phyloP scores from a whole-genome alignment of 768 basidiomycete genomes.

The Pleurotus salmoneostramineus region DNA sequence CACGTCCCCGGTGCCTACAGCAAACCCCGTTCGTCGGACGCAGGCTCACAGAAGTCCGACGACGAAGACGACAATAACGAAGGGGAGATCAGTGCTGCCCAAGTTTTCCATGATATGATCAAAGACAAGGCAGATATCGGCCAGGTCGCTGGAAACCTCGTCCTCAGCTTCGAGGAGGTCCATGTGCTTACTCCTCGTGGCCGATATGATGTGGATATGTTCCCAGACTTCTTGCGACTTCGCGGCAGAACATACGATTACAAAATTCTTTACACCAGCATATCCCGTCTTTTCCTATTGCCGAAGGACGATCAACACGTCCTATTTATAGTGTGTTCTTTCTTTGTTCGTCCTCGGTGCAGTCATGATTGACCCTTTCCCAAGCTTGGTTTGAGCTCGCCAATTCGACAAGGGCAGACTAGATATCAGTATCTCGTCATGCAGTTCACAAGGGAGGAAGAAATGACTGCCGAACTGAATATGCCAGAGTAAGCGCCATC shows the following conservation, averaged over 20 bases:
- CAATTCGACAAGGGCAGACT: constrained; percentile 97
- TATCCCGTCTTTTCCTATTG: constrained; percentile 85
- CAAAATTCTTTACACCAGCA: constrained; percentile 88
- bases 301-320: constrained; percentile 97
- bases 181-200: constrained; percentile 94
- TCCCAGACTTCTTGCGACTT: constrained; percentile 86
- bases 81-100: constrained; percentile 86
- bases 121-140: constrained; percentile 96
- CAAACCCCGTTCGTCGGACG: constrained; percentile 63
- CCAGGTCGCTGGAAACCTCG: constrained; percentile 85
- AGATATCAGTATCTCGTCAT: constrained; percentile 97
- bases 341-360: not conserved
- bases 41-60: constrained; percentile 70
- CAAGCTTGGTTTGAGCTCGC: constrained; percentile 85
- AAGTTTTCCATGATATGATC: constrained; percentile 94
- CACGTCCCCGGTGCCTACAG: constrained; percentile 83
- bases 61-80: constrained; percentile 61
- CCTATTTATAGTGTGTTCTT: constrained; percentile 79
- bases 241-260: constrained; percentile 99
- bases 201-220: constrained; percentile 98
- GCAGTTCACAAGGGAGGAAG: constrained; percentile 97
- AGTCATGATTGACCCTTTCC: constrained; percentile 5
- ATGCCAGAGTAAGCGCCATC: constrained; percentile 71
- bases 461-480: constrained; percentile 93
- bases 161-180: constrained; percentile 93